Base-by-base conservation (phyloP, 139 green algal species). In the Tetradesmus lagerheimii region DNA sequence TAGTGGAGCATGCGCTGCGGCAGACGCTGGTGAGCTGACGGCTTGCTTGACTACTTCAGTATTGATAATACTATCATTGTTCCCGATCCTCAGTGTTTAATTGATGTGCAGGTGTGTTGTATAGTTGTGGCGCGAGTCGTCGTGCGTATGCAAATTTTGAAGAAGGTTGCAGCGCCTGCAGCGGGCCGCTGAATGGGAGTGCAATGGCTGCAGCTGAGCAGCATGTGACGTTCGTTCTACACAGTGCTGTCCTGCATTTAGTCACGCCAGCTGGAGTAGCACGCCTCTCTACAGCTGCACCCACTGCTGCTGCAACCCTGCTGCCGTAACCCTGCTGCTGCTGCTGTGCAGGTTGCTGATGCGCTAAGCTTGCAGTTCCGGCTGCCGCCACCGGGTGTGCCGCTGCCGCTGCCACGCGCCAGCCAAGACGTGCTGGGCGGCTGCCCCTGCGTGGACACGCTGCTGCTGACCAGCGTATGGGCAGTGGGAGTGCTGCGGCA, bases 391-490 rank as follows among this genome's bases (percentile, higher is more conserved):
- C 92, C 93, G 0, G 93, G 95, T 12, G 82, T 94, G 79, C 84
- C 93, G 6, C 39, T 91, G 74, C 93, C 96, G 15, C 34, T 85
- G 3, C 84, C 93, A 0, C 92, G 92, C 37, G 83, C 16, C 50
- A 93, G 77, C 2, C 31, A 85, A 0, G 92, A 86, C 8, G 90
- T 98, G 20, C 95, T 96, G 0, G 86, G 90, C 8, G 94, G 96
- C 1, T 78, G 92, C 29, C 91, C 92, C 0, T 88, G 94, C 8
- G 95, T 98, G 34, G 96, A 98, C 82, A 86, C 90, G 8, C 76
- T 98, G 88, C 93, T 93, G 25, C 88, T 94, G 14, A 97, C 93
- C 27, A 96, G 93, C 25, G 93, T 98, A n/a, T 99, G 97, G 97
- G 94, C 93, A 38, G 96, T 98, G 62, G 89, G 95, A 27, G 84